These are phyloP conservation scores for Melaleuca quinquenervia DNA, from an alignment of 345 rosid genomes.

Conservation along the genomic window DNA sequence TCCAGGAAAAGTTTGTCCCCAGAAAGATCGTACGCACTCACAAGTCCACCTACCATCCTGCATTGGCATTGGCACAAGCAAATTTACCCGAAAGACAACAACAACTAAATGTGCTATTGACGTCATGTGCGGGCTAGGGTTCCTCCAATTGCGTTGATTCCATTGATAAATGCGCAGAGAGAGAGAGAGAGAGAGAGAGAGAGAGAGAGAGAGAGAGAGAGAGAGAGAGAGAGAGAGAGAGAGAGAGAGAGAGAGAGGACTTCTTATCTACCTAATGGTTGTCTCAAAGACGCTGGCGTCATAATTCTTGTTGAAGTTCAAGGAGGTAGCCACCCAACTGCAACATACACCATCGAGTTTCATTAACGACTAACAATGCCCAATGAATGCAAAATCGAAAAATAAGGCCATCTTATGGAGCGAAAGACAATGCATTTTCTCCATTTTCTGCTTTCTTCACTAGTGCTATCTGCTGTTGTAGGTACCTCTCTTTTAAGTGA, in stretches of 20 bases:
- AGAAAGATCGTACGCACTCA: constrained; percentile 90
- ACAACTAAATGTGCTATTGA: not conserved
- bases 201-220: not conserved
- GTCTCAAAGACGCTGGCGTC: constrained; percentile 96
- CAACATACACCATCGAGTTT: not conserved
- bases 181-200: not conserved
- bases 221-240: not conserved
- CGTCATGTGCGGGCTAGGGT: not conserved
- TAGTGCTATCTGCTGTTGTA: not conserved
- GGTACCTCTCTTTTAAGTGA: not conserved
- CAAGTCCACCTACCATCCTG: constrained; percentile 95
- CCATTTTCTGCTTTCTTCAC: not conserved
- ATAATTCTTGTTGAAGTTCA: constrained; percentile 78
- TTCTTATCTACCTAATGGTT: constrained; percentile 69
- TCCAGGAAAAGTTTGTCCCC: constrained; percentile 80
- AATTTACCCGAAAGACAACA: not conserved
- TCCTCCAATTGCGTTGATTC: not conserved
- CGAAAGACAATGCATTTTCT: not conserved
- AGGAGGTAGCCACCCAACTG: constrained; percentile 88
- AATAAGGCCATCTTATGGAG: not conserved
- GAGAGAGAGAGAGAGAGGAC: not conserved
- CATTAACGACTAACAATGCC: not conserved
- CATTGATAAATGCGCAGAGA: not conserved
- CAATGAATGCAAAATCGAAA: not conserved
- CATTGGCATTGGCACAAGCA: constrained; percentile 1